Evolutionary conservation across 345 rosid genomes (phyloP).

Genomic region (Brassica juncea): DNA sequence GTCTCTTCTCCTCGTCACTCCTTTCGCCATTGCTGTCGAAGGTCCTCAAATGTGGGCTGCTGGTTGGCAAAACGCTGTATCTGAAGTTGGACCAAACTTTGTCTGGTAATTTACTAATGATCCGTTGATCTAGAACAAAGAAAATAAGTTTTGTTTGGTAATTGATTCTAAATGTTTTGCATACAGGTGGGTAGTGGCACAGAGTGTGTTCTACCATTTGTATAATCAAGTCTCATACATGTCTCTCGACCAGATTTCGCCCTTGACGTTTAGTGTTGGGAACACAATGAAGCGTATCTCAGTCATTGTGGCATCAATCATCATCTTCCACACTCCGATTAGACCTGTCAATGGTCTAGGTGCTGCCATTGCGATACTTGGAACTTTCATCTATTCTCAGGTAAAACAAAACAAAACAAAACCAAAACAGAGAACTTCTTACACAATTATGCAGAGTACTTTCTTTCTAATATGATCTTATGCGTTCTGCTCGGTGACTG

Average conservation of each 20-base stretch:
- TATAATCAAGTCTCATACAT: slow-evolving; percentile 85
- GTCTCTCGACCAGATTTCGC: slow-evolving; percentile 80
- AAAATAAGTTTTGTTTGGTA: neutral
- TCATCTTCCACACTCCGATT: slow-evolving; percentile 72
- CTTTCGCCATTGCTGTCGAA: slow-evolving; percentile 92
- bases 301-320: slow-evolving; percentile 73
- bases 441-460: neutral
- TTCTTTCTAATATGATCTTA: neutral
- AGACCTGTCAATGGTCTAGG: slow-evolving; percentile 76
- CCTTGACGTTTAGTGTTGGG: slow-evolving; percentile 74
- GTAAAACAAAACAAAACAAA: slow-evolving; percentile 26
- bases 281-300: slow-evolving; percentile 89
- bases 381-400: slow-evolving; percentile 83
- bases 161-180: slow-evolving; percentile 1
- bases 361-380: slow-evolving; percentile 76
- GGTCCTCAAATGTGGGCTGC: slow-evolving; percentile 94
- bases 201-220: slow-evolving; percentile 77
- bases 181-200: slow-evolving; percentile 81
- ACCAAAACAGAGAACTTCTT: neutral
- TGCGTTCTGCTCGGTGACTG: neutral
- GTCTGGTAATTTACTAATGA: slow-evolving; percentile 48
- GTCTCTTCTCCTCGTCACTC: slow-evolving; percentile 81
- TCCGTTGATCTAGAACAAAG: neutral
- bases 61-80: slow-evolving; percentile 77
- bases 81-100: slow-evolving; percentile 82